Conservation (phyloP, 176 grass and related monocot genomes). For the Oryza punctata region DNA sequence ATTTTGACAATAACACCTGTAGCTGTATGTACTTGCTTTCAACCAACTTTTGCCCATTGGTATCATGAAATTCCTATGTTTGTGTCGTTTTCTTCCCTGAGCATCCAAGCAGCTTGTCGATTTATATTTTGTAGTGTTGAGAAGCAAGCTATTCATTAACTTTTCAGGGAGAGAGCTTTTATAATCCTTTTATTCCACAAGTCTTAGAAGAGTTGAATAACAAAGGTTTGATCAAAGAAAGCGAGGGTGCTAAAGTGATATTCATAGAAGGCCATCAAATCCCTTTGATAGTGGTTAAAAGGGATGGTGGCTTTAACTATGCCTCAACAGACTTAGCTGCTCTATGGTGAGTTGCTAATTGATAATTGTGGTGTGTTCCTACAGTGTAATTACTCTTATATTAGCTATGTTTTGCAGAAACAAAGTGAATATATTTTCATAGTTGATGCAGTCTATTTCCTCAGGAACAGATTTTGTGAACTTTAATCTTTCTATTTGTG, state of each 20-base stretch:
- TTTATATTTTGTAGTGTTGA: slow-evolving; percentile 29
- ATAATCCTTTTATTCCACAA: slow-evolving; percentile 88
- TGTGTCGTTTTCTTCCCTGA: not conserved
- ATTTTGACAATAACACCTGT: not conserved
- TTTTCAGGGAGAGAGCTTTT: slow-evolving; percentile 93
- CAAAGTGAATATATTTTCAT: slow-evolving; percentile 12
- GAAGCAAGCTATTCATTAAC: slow-evolving; percentile 17
- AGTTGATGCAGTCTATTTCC: slow-evolving; percentile 1
- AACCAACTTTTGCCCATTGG: not conserved
- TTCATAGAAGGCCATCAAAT: slow-evolving; percentile 76
- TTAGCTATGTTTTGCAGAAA: not conserved
- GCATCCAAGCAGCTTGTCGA: not conserved
- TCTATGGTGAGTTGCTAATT: slow-evolving; percentile 59
- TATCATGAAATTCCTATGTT: slow-evolving; percentile 22
- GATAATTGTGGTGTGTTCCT: slow-evolving; percentile 3
- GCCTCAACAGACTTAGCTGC: slow-evolving; percentile 88
- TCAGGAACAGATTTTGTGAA: slow-evolving; percentile 17
- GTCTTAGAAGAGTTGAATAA: slow-evolving; percentile 62
- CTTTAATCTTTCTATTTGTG: slow-evolving; percentile 20
- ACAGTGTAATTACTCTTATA: not conserved
- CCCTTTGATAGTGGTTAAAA: slow-evolving; percentile 95
- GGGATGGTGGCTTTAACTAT: slow-evolving; percentile 92
- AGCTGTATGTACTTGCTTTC: not conserved
- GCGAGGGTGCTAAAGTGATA: slow-evolving; percentile 76
- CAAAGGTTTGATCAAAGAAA: slow-evolving; percentile 79